These are phyloP conservation scores for Lachnellula arida DNA, from an alignment of 2,329 filamentous ascomycete genomes.

Conservation along the genomic window DNA sequence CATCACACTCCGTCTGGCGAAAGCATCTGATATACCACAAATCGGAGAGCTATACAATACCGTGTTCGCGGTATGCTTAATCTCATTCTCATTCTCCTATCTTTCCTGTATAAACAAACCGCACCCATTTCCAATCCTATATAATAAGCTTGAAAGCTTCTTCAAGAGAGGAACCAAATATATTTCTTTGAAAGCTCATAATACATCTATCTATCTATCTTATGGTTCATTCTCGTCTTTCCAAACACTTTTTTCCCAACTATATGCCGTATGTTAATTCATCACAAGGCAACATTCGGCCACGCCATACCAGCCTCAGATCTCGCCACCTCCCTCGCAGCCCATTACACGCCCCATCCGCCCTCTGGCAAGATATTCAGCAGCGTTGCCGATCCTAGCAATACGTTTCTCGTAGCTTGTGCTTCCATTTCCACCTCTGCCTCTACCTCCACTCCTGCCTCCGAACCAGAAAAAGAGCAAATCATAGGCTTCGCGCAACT, in stretches of 20 bases:
- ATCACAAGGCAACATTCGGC: slow-evolving; percentile 34
- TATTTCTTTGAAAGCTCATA: too few relatives aligned
- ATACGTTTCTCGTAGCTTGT: slow-evolving; percentile 30
- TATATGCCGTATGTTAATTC: too few relatives aligned
- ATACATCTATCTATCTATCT: too few relatives aligned
- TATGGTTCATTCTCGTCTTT: too few relatives aligned
- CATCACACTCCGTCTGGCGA: slow-evolving; percentile 27
- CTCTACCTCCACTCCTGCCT: not conserved
- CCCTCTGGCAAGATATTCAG: slow-evolving; percentile 14
- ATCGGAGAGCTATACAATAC: slow-evolving; percentile 34
- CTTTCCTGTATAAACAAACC: too few relatives aligned
- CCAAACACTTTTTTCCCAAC: too few relatives aligned
- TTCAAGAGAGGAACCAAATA: too few relatives aligned
- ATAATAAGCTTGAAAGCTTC: too few relatives aligned
- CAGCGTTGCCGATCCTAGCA: slow-evolving; percentile 26
- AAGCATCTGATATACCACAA: slow-evolving; percentile 24
- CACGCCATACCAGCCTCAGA: slow-evolving; percentile 37
- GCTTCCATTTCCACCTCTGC: not conserved
- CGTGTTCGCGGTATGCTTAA: slow-evolving; percentile 30
- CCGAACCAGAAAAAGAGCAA: not conserved
- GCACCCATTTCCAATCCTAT: too few relatives aligned
- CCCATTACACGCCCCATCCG: slow-evolving; percentile 31
- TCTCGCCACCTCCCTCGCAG: slow-evolving; percentile 35
- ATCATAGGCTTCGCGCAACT: slow-evolving; percentile 40
- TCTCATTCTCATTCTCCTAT: too few relatives aligned